Percentiles rank a stretch among this genome's conserved stretches.
phyloP scores from a whole-genome alignment of 495 filamentous ascomycete genomes.

The Neurospora sp. region DNA sequence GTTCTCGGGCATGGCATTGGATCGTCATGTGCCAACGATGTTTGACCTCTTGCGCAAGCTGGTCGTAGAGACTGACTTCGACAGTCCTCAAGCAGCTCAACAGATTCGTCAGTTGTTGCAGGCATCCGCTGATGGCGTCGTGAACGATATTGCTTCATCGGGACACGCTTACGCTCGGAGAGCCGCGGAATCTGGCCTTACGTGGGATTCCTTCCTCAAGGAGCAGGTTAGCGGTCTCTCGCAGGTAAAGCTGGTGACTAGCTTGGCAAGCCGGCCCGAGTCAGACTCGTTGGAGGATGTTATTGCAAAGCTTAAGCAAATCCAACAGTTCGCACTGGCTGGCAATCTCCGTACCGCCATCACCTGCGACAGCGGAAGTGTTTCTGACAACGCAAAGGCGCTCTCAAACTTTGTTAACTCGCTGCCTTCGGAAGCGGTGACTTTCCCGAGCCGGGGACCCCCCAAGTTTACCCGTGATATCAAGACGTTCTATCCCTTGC shows the following conservation, averaged over 20 bases:
- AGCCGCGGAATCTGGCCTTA: conserved; percentile 71
- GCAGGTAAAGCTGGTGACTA: conserved; percentile 77
- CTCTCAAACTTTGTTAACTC: conserved; percentile 59
- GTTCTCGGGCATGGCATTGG: conserved; percentile 75
- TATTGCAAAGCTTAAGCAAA: conserved; percentile 76
- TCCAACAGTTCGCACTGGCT: conserved; percentile 66
- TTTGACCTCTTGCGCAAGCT: conserved; percentile 73
- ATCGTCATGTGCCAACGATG: conserved; percentile 83
- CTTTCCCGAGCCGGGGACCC: conserved; percentile 21
- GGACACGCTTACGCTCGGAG: conserved; percentile 78
- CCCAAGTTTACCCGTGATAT: conserved; percentile 31
- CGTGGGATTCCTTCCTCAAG: conserved; percentile 52
- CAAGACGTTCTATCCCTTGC: conserved; percentile 84
- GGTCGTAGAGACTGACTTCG: conserved; percentile 80
- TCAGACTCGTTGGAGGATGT: conserved; percentile 60
- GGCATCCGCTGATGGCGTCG: conserved; percentile 74
- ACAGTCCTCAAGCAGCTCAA: conserved; percentile 63
- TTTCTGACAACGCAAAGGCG: conserved; percentile 57
- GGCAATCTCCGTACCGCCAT: conserved; percentile 65
- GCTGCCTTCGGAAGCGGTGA: conserved; percentile 36
- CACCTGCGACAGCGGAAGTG: conserved; percentile 68
- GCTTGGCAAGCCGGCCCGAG: conserved; percentile 39
- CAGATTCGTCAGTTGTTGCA: conserved; percentile 81
- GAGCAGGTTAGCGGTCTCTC: conserved; percentile 81
- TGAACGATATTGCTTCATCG: conserved; percentile 78